A percentile compares a stretch with the other conserved stretches of the same genome.
These are phyloP conservation scores for Daedaleopsis nitida DNA, from an alignment of 768 basidiomycete genomes.

Conservation along the genomic window DNA sequence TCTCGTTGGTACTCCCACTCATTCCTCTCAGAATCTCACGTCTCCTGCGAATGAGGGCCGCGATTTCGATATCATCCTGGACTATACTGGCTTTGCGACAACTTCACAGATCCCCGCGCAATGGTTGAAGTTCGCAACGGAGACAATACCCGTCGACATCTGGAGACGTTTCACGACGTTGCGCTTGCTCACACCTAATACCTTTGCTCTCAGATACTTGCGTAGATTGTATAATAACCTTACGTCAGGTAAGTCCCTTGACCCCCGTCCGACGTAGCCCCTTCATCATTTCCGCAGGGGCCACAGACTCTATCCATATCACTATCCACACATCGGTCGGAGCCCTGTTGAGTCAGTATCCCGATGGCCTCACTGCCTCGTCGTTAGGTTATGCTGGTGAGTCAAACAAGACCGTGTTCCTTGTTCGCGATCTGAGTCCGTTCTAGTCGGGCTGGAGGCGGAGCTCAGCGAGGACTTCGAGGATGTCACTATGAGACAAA, in stretches of 20 bases:
- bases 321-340: conserved; percentile 63
- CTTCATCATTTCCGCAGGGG: conserved; percentile 13
- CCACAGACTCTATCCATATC: conserved; percentile 33
- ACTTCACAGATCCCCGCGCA: conserved; percentile 79
- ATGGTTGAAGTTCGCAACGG: conserved; percentile 78
- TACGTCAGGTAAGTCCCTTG: conserved; percentile 43
- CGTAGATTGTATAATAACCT: conserved; percentile 80
- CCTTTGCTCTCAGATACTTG: conserved; percentile 69
- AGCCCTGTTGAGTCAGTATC: conserved; percentile 58
- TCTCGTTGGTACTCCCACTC: background rate
- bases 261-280: background rate
- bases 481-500: conserved; percentile 68
- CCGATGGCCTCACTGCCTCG: conserved; percentile 40
- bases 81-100: conserved; percentile 78
- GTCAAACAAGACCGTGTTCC: too few relatives aligned
- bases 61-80: conserved; percentile 72
- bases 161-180: conserved; percentile 59
- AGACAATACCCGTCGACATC: conserved; percentile 73
- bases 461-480: conserved; percentile 56
- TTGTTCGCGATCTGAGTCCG: conserved; percentile 5
- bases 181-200: conserved; percentile 76
- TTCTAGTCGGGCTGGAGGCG: conserved; percentile 59
- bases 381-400: conserved; percentile 58
- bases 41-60: conserved; percentile 48
- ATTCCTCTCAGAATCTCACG: conserved; percentile 48